Evolutionary conservation across 2,329 filamentous ascomycete genomes (phyloP), one percentile per base, ranked within the genome.

Genomic region (Fusarium sp.): DNA sequence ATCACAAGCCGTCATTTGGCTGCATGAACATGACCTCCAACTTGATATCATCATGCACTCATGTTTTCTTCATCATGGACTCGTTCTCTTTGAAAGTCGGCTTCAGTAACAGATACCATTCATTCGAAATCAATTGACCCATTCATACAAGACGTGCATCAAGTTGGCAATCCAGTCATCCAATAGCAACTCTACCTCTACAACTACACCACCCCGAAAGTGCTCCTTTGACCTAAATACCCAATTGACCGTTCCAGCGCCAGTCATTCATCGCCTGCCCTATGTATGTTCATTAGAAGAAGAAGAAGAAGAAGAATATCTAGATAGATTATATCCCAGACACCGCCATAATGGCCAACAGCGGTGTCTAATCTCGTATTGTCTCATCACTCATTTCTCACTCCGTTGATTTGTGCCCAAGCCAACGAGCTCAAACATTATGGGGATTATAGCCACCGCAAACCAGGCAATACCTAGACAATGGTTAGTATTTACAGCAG

Each of bases 381-480:
- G 74, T 67, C 69, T 70, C 48, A 41, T 73, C 67, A 74, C 52
- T 77, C 74, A 75, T 76, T 67, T 64, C 61, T 72, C 70, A 41
- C 68, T 60, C 33, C 75, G 75, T 67, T 85, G 84, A 62, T 83
- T 84, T n/a, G 85, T 85, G 31, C 86, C 86, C 52, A 89, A 73
- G 4, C 87, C 86, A 35, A 92, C 81, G 54, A 90, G 74, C 80
- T 94, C 90, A 80, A 97, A 95, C 45, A 94, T 82, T 29, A 94
- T 85, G 0, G 94, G 94, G 74, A 93, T 92, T n/a, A 89, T 86
- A 76, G 94, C 93, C 2, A 94, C 91, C 3, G 94, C 93, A 69
- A 97, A 86, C 91, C 92, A 95, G 61, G 88, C 95, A 82, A 98
- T 97, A 54, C 94, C 94, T 95, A 73, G 37, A 56, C 54, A 43